Conservation (phyloP, 305 asterid species). For the Fraxinus greggii region DNA sequence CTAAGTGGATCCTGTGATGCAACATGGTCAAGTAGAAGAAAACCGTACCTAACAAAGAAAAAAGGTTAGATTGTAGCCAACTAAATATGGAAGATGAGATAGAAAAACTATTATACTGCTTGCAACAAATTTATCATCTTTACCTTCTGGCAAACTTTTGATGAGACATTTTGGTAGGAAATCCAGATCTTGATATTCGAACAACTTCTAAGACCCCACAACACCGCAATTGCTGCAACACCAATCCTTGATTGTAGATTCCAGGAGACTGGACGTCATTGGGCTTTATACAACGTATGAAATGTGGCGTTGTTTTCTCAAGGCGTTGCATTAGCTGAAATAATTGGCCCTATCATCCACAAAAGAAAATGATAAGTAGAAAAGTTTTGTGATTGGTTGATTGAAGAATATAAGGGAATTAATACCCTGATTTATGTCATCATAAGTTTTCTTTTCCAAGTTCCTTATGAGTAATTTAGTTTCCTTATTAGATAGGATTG, state of each 20-base stretch:
- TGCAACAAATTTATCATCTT: constrained; percentile 3
- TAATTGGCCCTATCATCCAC: constrained; percentile 68
- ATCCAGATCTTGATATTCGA: constrained; percentile 98
- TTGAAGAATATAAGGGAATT: background rate
- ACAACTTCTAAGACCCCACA: constrained; percentile 99
- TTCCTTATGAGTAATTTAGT: background rate
- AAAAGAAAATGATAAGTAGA: background rate
- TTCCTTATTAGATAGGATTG: background rate
- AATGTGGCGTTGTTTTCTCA: constrained; percentile 94
- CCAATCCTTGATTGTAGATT: constrained; percentile 78
- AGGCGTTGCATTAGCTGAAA: constrained; percentile 96
- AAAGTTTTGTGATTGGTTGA: background rate
- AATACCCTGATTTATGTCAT: background rate
- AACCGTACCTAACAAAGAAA: constrained; percentile 73
- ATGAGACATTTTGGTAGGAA: constrained; percentile 96
- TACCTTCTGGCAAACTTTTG: constrained; percentile 96
- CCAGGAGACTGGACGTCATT: constrained; percentile 91
- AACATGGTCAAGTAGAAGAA: constrained; percentile 86
- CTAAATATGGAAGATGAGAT: constrained; percentile 6
- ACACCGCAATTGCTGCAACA: constrained; percentile 89
- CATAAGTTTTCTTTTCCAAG: background rate
- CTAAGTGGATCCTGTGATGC: constrained; percentile 96
- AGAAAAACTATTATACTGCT: constrained; percentile 2
- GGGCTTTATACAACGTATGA: constrained; percentile 97
- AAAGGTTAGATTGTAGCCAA: constrained; percentile 25